Percentiles rank a stretch among this genome's conserved stretches.
Conservation (phyloP, 2,329 filamentous ascomycete genomes). For the Ophiosphaerella herpotricha region DNA sequence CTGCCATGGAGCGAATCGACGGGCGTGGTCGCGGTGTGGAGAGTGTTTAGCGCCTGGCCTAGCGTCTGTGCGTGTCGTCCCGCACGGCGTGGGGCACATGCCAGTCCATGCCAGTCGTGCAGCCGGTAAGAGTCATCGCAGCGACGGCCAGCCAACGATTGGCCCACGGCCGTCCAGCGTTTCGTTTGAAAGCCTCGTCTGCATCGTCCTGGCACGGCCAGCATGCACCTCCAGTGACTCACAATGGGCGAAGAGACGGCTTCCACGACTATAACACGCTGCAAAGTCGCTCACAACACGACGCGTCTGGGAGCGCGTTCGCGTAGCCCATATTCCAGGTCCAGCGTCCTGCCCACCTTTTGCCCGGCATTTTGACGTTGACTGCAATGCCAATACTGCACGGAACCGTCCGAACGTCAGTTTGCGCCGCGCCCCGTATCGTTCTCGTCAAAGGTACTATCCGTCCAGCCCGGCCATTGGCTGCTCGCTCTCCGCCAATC, state of each 20-base stretch:
- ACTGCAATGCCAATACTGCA: neutral
- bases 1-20: constrained; percentile 32
- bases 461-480: constrained; percentile 25
- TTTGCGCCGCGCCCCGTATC: constrained; percentile 24
- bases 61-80: constrained; percentile 24
- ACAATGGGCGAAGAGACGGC: constrained; percentile 32
- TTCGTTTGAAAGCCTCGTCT: constrained; percentile 37
- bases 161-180: constrained; percentile 34
- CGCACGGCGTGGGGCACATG: constrained; percentile 18
- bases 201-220: constrained; percentile 27
- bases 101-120: constrained; percentile 11
- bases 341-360: constrained; percentile 21
- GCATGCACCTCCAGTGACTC: constrained; percentile 41
- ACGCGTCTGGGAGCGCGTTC: constrained; percentile 40
- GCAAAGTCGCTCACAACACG: constrained; percentile 27
- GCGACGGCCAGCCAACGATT: constrained; percentile 23
- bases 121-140: constrained; percentile 40
- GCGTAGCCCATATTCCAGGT: constrained; percentile 27
- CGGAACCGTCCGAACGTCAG: constrained; percentile 27
- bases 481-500: constrained; percentile 21
- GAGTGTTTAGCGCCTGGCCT: constrained; percentile 35
- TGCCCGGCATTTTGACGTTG: neutral
- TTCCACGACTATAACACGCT: constrained; percentile 48
- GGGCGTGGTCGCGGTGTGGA: constrained; percentile 25
- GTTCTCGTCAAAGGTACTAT: constrained; percentile 13